Conservation (phyloP, 2,329 filamentous ascomycete genomes). For the Botrytis elliptica region DNA sequence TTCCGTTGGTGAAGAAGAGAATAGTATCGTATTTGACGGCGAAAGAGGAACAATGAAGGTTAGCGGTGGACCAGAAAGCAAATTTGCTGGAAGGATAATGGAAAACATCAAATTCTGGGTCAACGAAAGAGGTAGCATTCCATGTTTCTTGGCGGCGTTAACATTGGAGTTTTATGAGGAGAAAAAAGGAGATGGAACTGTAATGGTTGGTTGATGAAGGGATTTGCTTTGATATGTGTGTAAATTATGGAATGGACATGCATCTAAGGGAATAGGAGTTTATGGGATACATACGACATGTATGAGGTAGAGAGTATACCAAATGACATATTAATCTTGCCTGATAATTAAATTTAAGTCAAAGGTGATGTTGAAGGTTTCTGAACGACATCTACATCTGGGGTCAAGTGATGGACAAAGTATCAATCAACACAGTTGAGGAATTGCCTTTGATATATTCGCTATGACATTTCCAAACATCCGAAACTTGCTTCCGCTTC, state of each 20-base stretch:
- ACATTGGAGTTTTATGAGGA: constrained; percentile 92
- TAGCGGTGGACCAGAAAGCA: constrained; percentile 80
- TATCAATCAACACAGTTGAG: neutral
- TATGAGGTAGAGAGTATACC: neutral
- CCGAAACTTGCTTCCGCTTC: neutral
- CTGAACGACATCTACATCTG: rapidly evolving
- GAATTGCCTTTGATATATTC: neutral
- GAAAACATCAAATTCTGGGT: constrained; percentile 96
- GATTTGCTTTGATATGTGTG: neutral
- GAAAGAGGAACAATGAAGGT: constrained; percentile 98
- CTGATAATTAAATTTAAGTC: neutral
- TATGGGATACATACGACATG: neutral
- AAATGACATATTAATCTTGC: neutral
- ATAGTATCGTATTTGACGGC: constrained; percentile 81
- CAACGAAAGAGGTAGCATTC: constrained; percentile 87
- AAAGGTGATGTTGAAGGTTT: neutral
- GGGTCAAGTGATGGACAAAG: neutral
- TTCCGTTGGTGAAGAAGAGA: constrained; percentile 60
- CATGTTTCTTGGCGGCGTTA: constrained; percentile 85
- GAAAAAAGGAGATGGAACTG: constrained; percentile 35
- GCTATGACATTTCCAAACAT: neutral
- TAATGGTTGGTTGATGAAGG: constrained; percentile 23
- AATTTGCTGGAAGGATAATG: constrained; percentile 81
- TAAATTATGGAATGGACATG: neutral
- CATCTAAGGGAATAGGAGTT: neutral